Evolutionary conservation across 2,329 filamentous ascomycete species (phyloP).

Genomic region (Colletotrichum tabaci): DNA sequence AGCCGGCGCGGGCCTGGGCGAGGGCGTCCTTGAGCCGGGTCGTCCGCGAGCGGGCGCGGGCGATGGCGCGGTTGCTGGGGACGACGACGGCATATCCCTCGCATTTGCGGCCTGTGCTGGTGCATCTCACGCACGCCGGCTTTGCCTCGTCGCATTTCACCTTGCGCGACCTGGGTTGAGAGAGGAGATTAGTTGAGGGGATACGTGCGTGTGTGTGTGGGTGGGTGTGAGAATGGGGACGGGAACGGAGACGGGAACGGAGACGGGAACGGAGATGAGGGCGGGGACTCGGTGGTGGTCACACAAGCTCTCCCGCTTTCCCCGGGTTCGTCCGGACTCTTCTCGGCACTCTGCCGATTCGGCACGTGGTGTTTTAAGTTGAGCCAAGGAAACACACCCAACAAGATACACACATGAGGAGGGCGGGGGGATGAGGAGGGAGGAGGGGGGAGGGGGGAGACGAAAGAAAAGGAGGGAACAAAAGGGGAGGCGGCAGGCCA

Average conservation of each 20-base stretch:
- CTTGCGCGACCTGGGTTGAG: slow-evolving; percentile 61
- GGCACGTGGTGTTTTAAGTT: neutral
- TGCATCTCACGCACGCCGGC: slow-evolving; percentile 67
- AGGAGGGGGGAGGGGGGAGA: too few species aligned
- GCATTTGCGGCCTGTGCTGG: slow-evolving; percentile 68
- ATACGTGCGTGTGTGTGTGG: too few species aligned
- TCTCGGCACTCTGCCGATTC: slow-evolving; percentile 1
- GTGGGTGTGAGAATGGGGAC: neutral
- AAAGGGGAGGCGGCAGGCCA: neutral
- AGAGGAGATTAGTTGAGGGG: neutral
- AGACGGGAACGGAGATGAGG: slow-evolving; percentile 1
- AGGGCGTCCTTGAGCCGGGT: slow-evolving; percentile 38
- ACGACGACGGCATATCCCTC: slow-evolving; percentile 63
- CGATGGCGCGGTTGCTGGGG: slow-evolving; percentile 39
- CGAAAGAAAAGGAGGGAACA: too few species aligned
- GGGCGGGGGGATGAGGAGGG: neutral
- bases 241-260: neutral
- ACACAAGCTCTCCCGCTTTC: neutral
- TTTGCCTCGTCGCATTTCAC: slow-evolving; percentile 72
- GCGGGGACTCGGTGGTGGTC: slow-evolving; percentile 12
- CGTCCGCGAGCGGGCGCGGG: slow-evolving; percentile 34
- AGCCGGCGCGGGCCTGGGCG: slow-evolving; percentile 28
- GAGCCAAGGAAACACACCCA: neutral
- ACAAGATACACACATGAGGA: neutral
- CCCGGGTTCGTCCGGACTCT: neutral